Conservation (phyloP, 202 grass and related monocot genomes). For the Schoenoplectus triqueter region DNA sequence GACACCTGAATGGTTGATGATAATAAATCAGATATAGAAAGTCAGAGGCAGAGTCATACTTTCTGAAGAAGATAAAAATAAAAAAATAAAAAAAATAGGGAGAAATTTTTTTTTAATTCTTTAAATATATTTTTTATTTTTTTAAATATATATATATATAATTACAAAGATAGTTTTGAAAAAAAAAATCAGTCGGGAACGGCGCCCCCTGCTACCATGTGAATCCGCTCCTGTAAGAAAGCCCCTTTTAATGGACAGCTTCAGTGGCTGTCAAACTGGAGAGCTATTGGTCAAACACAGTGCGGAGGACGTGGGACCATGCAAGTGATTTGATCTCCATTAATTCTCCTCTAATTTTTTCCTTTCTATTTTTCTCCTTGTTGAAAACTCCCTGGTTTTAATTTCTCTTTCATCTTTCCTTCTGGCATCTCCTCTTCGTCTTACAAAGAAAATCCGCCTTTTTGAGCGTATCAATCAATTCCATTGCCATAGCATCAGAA, state of each 20-base stretch:
- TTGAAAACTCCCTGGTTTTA: constrained; percentile 36
- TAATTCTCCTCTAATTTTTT: constrained; percentile 43
- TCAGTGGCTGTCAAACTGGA: neutral
- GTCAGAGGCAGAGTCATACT: neutral
- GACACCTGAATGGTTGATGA: no score
- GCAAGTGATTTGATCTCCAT: constrained; percentile 42
- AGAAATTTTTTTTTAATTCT: no score
- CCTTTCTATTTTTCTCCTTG: constrained; percentile 44
- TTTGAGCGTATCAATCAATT: neutral
- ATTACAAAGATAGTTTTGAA: no score
- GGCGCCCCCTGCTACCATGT: no score
- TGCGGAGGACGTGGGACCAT: constrained; percentile 32
- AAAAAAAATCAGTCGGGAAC: no score
- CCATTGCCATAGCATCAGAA: neutral
- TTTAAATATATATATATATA: no score
- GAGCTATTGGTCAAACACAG: constrained; percentile 34
- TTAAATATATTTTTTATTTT: no score
- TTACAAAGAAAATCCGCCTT: neutral
- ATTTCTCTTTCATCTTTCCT: constrained; percentile 13
- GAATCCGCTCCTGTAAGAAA: no score
- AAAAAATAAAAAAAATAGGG: neutral
- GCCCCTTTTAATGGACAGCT: neutral
- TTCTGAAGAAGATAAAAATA: neutral
- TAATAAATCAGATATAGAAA: no score
- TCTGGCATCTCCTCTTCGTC: constrained; percentile 13